phyloP scores from a whole-genome alignment of 192 early-diverging fungal genomes.

The Cetraspora pellucida region DNA sequence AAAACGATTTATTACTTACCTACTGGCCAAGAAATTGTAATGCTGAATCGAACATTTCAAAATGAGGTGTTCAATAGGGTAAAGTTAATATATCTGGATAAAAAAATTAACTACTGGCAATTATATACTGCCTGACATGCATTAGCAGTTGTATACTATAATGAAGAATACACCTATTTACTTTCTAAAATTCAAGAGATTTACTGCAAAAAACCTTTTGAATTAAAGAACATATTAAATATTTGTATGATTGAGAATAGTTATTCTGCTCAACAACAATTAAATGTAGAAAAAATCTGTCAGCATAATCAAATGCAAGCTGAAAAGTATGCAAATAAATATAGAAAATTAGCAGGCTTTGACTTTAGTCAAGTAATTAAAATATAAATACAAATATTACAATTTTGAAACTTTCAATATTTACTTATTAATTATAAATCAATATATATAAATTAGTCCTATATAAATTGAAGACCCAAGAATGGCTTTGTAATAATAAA shows the following conservation, averaged over 20 bases:
- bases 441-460: neutral
- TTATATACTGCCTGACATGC: neutral
- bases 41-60: neutral
- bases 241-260: neutral
- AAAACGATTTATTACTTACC: neutral
- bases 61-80: neutral
- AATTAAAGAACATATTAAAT: neutral
- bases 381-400: neutral
- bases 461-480: neutral
- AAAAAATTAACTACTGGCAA: neutral
- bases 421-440: neutral
- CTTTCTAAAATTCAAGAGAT: too few species aligned
- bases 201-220: neutral
- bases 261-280: neutral
- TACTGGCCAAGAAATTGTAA: neutral
- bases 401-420: neutral
- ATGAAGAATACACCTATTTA: neutral
- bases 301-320: neutral
- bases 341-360: neutral
- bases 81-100: neutral
- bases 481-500: neutral
- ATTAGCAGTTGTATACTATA: neutral
- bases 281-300: neutral
- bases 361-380: neutral
- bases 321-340: neutral